Conservation (phyloP, 2,329 filamentous ascomycete genomes). For the Fusarium scirpi region DNA sequence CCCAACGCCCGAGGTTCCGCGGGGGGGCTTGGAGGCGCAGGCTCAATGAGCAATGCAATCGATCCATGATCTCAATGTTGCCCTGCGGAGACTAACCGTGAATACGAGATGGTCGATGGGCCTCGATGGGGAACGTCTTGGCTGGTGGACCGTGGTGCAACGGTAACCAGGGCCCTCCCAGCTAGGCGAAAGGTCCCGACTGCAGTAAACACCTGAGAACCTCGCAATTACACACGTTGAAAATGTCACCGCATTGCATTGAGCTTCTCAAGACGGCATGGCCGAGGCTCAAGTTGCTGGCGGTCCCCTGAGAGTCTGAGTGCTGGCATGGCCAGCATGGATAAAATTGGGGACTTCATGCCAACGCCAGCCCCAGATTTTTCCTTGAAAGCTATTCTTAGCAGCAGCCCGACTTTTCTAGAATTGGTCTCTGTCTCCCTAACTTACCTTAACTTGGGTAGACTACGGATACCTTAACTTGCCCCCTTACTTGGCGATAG, state of each 20-base stretch:
- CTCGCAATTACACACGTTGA: neutral
- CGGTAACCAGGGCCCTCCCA: neutral
- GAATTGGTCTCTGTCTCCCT: neutral
- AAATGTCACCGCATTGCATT: constrained; percentile 1
- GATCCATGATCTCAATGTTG: neutral
- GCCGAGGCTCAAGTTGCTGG: neutral
- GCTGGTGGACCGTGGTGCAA: neutral
- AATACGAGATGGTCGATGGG: neutral
- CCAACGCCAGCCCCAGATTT: neutral
- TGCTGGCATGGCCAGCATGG: neutral
- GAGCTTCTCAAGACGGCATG: neutral
- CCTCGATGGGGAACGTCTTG: neutral
- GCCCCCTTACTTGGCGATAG: neutral
- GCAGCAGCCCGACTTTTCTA: constrained; percentile 15
- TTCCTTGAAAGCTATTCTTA: constrained; percentile 8
- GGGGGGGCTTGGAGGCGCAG: neutral
- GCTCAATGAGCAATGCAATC: neutral
- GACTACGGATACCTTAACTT: neutral
- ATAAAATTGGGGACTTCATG: constrained; percentile 14
- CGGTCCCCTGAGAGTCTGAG: neutral
- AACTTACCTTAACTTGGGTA: neutral
- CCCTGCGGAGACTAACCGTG: neutral
- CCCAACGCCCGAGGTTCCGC: constrained; percentile 1
- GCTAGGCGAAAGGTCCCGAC: neutral
- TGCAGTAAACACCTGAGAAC: neutral